A percentile compares a stretch with the other conserved stretches of the same genome.
phyloP scores from a whole-genome alignment of 2,329 filamentous ascomycete species.

The Talaromyces marneffei region DNA sequence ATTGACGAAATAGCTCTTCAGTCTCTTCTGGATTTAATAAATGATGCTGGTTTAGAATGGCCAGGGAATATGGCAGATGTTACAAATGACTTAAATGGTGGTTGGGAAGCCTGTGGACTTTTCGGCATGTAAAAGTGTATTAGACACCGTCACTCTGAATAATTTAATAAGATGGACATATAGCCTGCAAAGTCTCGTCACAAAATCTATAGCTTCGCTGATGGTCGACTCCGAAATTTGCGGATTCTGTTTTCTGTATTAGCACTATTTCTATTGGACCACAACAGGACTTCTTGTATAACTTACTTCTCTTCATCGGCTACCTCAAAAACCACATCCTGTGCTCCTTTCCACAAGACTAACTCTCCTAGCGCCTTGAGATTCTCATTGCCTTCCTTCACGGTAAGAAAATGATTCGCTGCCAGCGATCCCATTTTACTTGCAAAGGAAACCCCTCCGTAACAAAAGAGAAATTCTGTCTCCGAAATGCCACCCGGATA shows the following conservation, averaged over 20 bases:
- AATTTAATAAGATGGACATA: background rate
- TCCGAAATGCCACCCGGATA: conserved; percentile 22
- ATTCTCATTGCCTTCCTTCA: conserved; percentile 20
- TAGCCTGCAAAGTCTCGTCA: background rate
- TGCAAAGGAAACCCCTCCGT: conserved; percentile 21
- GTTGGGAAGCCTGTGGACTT: background rate
- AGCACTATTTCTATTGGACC: background rate
- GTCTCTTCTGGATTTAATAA: conserved; percentile 15
- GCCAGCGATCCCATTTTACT: conserved; percentile 24
- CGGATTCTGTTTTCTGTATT: background rate
- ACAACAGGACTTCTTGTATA: no score
- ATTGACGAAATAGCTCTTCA: conserved; percentile 16
- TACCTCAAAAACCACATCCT: conserved; percentile 22
- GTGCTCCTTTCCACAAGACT: conserved; percentile 23
- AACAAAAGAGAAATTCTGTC: conserved; percentile 22
- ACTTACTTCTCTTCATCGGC: conserved; percentile 17
- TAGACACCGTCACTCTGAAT: background rate
- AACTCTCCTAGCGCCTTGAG: conserved; percentile 18
- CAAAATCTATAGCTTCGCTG: background rate
- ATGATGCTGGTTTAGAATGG: conserved; percentile 18
- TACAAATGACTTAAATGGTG: conserved; percentile 2
- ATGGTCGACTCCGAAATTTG: background rate
- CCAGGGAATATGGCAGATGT: conserved; percentile 15
- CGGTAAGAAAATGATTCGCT: conserved; percentile 23
- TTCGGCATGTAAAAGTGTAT: background rate